Evolutionary conservation across 331 rosid species (phyloP), one percentile per base, ranked within the genome.

Genomic region (Acacia concinna): DNA sequence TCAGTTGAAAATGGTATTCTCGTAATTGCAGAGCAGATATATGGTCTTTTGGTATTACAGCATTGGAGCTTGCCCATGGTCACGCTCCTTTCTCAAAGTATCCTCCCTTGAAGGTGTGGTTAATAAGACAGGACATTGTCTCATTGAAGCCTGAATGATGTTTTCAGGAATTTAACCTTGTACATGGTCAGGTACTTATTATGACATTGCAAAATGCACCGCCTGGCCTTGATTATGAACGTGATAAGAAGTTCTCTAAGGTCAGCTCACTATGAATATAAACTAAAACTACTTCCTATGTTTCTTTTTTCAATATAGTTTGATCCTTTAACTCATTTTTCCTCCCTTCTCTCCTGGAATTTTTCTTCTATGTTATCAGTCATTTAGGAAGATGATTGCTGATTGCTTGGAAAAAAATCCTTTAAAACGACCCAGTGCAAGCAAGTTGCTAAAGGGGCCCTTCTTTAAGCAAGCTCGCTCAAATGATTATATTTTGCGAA

Each of bases 21-120:
- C 49, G 47, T 70, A 27, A 40, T 56, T 84, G 66, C 90, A 93
- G 97, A 85, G 99, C 97, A 62, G 97, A 95, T 82, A 92, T 95
- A 72, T 95, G 99, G 99, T 95, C 99, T 31, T 95, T 95, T 85
- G 99, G 98, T 60, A 95, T 91, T 89, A 95, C 99, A 57, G 96
- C 93, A 47, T 80, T 93, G 84, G 98, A 95, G 92, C 99, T 95
- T 82, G 97, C 99, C 66, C 99, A 93, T 77, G 97, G 97, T 23
- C n/a, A 95, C 80, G 97, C 98, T 80, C 98, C 98, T 78, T 94
- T 94, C 88, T 94, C 98, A 35, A 94, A 91, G 78, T 94, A 85
- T 75, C 97, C 97, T 54, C 99, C 99, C 6, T 85, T 95, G 97
- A 95, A 95, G 97, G 98, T 94, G 57, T 82, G 85, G 80, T 62